Evolutionary conservation across 2,329 filamentous ascomycete species (phyloP).

Genomic region (Cercospora brassicicola): DNA sequence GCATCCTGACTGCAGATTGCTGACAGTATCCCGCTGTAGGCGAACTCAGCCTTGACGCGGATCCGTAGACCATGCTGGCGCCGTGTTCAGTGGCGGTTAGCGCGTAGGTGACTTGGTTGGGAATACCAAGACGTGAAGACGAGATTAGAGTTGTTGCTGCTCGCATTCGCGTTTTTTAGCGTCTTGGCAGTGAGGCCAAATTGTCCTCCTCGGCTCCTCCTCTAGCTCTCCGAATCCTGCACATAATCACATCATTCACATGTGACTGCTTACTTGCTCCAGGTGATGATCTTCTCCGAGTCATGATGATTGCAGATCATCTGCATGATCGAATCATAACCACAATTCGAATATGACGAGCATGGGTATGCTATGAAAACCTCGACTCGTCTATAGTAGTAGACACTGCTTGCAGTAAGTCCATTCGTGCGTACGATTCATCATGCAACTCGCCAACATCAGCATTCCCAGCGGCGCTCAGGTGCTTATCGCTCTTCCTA

Average conservation of each 20-base stretch:
- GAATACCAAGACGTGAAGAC: neutral
- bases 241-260: neutral
- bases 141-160: neutral
- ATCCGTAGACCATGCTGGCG: neutral
- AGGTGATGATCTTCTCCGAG: neutral
- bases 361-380: neutral
- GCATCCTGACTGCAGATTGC: neutral
- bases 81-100: neutral
- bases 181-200: neutral
- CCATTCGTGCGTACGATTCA: neutral
- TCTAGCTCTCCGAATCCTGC: neutral
- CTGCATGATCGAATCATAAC: neutral
- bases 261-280: neutral
- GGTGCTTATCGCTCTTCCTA: neutral
- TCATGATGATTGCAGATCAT: neutral
- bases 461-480: neutral
- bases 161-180: neutral
- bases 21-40: neutral
- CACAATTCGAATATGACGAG: neutral
- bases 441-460: neutral
- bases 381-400: neutral
- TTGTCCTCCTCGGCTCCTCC: neutral
- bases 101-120: neutral
- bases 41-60: neutral
- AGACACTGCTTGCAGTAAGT: neutral